Percentiles rank a stretch among this genome's conserved stretches.
Evolutionary conservation across 176 grass and related monocot genomes (phyloP).

Genomic region (Triticum monococcum): DNA sequence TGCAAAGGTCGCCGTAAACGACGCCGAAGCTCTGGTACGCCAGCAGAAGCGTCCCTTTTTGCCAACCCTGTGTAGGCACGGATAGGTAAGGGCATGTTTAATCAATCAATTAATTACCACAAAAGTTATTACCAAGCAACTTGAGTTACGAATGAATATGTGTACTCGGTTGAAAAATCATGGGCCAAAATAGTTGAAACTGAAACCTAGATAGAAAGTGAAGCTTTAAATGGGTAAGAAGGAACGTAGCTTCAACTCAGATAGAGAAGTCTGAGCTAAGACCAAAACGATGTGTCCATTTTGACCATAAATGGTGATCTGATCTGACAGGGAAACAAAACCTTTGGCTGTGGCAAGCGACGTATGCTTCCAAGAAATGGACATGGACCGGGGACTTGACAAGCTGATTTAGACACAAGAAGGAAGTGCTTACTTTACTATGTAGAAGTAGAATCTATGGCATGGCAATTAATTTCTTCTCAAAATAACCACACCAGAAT

Average conservation of each 20-base stretch:
- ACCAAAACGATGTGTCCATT: slow-evolving; percentile 6
- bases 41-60: slow-evolving; percentile 61
- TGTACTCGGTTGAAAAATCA: background rate
- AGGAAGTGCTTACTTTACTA: background rate
- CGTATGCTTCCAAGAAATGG: slow-evolving; percentile 1
- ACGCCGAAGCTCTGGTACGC: slow-evolving; percentile 92
- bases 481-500: background rate
- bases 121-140: background rate
- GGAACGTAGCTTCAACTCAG: background rate
- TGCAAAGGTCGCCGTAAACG: slow-evolving; percentile 83
- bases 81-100: background rate
- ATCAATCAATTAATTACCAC: background rate
- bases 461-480: background rate
- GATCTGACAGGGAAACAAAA: slow-evolving; percentile 18
- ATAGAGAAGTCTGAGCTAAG: slow-evolving; percentile 17
- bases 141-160: background rate
- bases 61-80: slow-evolving; percentile 32
- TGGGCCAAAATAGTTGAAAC: background rate
- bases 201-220: background rate
- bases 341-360: background rate
- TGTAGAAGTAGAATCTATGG: background rate
- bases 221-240: slow-evolving; percentile 16
- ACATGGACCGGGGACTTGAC: background rate
- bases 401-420: background rate
- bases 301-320: slow-evolving; percentile 19